Evolutionary conservation across 75 land plant genomes (phyloP).

Genomic region (Picea glauca): DNA sequence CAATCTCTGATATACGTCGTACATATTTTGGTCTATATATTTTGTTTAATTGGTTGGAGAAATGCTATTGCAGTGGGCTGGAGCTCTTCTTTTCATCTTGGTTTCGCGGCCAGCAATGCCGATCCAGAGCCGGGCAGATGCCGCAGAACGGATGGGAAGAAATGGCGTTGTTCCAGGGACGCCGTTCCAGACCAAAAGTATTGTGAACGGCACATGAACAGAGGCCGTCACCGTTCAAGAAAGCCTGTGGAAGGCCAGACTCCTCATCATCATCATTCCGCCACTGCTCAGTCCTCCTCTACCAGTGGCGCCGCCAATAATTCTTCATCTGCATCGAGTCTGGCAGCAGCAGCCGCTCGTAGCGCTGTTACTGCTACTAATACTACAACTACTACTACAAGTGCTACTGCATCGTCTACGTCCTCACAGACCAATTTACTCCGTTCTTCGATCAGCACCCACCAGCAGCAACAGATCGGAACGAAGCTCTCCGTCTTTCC

Average conservation of each 20-base stretch:
- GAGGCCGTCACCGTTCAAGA: conserved; percentile 88
- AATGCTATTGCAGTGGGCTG: conserved; percentile 1
- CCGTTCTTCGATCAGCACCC: not conserved
- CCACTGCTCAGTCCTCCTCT: conserved; percentile 14
- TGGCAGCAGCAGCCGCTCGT: conserved; percentile 18
- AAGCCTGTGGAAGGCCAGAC: conserved; percentile 71
- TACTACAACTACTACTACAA: not conserved
- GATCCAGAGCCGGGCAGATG: conserved; percentile 76
- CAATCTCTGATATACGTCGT: not conserved
- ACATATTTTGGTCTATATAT: not conserved
- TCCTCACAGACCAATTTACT: not conserved
- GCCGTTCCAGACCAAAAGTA: conserved; percentile 85
- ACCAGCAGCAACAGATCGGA: not conserved
- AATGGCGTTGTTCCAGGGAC: conserved; percentile 77
- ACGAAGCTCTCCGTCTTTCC: not conserved
- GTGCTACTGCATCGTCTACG: no score
- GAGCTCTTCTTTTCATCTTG: conserved; percentile 12
- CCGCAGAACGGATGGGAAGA: conserved; percentile 89
- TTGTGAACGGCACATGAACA: conserved; percentile 80
- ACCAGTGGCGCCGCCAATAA: not conserved
- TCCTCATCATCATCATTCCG: conserved; percentile 27
- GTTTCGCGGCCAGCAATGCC: conserved; percentile 7
- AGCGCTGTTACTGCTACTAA: conserved; percentile 19
- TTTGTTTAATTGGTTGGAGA: no score
- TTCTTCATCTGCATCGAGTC: not conserved